Base-by-base conservation (phyloP, 306 rosid species). In the Oxytropis ochrocephala region DNA sequence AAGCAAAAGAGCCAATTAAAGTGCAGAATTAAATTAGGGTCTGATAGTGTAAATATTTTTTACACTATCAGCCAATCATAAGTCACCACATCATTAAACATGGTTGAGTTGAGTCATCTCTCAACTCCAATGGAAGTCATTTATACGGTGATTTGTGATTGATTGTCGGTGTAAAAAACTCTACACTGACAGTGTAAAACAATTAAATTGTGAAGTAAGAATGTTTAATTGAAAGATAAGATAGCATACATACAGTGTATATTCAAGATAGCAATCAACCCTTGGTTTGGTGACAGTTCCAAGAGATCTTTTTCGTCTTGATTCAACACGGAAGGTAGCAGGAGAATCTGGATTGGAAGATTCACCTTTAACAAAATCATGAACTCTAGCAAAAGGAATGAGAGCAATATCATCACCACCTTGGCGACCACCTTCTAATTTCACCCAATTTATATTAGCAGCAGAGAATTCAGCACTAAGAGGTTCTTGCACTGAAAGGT, bases 201-300 rank as follows among this genome's bases (percentile, higher is more conserved):
- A 8, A 51, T 13, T 24, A 51, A 17, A 17, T 13, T 2, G 3
- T 6, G 9, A 51, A 46, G 11, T 52, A 10, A 19, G 6, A 30
- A 17, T 14, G 33, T 59, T 27, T 38, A 72, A 60, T 24, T 16
- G 19, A 49, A 51, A 50, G 4, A 60, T 53, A 74, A 54, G 29
- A 1, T 24, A 24, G 8, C 4, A 35, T 35, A 35, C 92, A 51
- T 74, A 88, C 95, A 88, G 43, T 47, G 87, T 88, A 67, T 91
- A 91, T 49, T 88, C 92, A 36, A 91, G 97, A 76, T 88, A 88
- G 42, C 92, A 90, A 75, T 91, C 97, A 67, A 91, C 87, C 87
- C 95, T 84, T 44, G 95, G 92, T 78, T 91, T 88, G 75, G 74
- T 74, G 63, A 86, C 56, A 61, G 92, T 84, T 48, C 92, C 95